These are phyloP conservation scores for Paramecium octaurelia DNA, from an alignment of 73 alveolate species.

Conservation along the genomic window DNA sequence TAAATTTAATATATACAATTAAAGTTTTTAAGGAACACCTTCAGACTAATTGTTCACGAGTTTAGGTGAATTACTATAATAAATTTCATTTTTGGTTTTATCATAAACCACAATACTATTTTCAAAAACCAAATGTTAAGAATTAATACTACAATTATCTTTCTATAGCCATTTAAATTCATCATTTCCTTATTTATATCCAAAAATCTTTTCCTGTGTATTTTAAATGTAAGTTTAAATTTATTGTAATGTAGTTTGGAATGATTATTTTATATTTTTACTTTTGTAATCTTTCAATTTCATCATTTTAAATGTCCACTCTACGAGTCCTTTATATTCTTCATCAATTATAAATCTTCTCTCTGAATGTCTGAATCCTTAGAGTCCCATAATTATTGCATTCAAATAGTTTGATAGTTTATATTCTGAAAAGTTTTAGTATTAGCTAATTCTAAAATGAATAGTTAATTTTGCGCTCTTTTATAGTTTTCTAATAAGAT, in stretches of 20 bases:
- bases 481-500: not conserved
- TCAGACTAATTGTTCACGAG: not conserved
- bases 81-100: not conserved
- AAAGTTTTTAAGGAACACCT: not conserved
- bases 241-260: not conserved
- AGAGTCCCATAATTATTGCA: not conserved
- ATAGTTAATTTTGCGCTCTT: not conserved
- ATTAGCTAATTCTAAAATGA: not conserved
- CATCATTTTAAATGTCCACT: not conserved
- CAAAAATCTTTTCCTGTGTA: not conserved
- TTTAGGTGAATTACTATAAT: not conserved
- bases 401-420: not conserved
- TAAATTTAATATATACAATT: not conserved
- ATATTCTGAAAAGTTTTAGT: not conserved
- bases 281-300: not conserved
- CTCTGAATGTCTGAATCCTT: not conserved
- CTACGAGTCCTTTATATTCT: not conserved
- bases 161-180: not conserved
- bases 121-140: not conserved
- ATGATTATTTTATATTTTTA: not conserved
- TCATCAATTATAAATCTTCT: not conserved
- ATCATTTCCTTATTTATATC: not conserved
- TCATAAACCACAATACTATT: not conserved
- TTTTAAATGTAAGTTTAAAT: not conserved
- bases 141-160: not conserved